Percentiles rank a stretch among this genome's conserved stretches.
These are phyloP conservation scores for Cyclotella baltica DNA, from an alignment of 108 stramenopile species.

Conservation along the genomic window DNA sequence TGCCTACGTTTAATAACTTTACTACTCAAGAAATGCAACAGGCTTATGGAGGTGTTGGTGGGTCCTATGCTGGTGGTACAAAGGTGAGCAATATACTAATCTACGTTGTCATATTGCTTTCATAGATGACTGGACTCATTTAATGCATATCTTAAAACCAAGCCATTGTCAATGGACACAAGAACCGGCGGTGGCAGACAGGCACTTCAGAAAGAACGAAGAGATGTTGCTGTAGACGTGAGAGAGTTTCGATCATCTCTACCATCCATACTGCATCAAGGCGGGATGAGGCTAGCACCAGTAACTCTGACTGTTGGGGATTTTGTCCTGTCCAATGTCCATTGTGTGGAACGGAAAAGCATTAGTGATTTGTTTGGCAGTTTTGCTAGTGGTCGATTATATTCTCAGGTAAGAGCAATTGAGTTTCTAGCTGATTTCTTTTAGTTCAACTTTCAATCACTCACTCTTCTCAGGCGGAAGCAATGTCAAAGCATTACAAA, in stretches of 20 bases:
- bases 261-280: slow-evolving; percentile 96
- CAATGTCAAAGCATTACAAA: slow-evolving; percentile 94
- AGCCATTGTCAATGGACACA: slow-evolving; percentile 72
- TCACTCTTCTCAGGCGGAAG: slow-evolving; percentile 43
- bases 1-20: slow-evolving; percentile 57
- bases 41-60: slow-evolving; percentile 63
- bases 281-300: slow-evolving; percentile 90
- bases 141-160: neutral
- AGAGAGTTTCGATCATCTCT: slow-evolving; percentile 96
- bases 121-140: neutral
- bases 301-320: slow-evolving; percentile 95
- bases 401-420: slow-evolving; percentile 77
- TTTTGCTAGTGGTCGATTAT: slow-evolving; percentile 94
- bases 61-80: slow-evolving; percentile 75
- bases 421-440: neutral
- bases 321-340: slow-evolving; percentile 95
- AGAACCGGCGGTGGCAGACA: slow-evolving; percentile 72
- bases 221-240: slow-evolving; percentile 94
- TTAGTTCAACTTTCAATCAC: neutral
- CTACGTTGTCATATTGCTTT: neutral
- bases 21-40: slow-evolving; percentile 91
- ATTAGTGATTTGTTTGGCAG: slow-evolving; percentile 95
- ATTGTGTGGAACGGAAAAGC: slow-evolving; percentile 96
- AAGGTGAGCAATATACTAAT: slow-evolving; percentile 26
- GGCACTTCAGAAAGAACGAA: slow-evolving; percentile 48